Evolutionary conservation across 345 rosid species (phyloP).

Genomic region (Citrus unshiu): DNA sequence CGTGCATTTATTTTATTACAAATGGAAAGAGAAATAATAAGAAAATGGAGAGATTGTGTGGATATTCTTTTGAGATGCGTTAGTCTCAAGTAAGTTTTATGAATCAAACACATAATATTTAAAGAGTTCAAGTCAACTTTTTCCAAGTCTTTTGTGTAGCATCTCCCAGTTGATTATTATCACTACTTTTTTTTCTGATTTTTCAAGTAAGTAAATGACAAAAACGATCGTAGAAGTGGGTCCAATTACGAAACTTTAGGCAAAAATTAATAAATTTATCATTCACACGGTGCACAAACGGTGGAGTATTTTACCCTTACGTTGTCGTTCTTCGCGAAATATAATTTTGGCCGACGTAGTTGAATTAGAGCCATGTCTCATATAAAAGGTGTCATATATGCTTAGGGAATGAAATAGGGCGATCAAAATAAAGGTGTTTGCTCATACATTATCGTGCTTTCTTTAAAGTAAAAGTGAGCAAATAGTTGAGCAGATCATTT

Average conservation of each 20-base stretch:
- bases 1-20: not conserved
- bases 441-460: too few species aligned
- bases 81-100: not conserved
- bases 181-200: not conserved
- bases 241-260: too few species aligned
- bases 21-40: not conserved
- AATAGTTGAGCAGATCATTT: too few species aligned
- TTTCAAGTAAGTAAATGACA: too few species aligned
- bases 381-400: too few species aligned
- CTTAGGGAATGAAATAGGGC: too few species aligned
- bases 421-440: too few species aligned
- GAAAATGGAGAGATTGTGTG: not conserved
- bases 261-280: too few species aligned
- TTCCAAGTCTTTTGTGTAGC: not conserved
- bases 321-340: too few species aligned
- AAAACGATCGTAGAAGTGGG: too few species aligned
- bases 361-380: not conserved
- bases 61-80: not conserved
- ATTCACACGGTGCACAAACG: rapidly evolving
- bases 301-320: too few species aligned
- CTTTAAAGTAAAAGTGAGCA: too few species aligned
- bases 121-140: not conserved
- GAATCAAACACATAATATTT: not conserved
- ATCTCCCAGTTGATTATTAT: not conserved
- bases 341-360: not conserved